Evolutionary conservation across 208 protist genomes (phyloP).

Genomic region (Vickermania ingenoplastis): DNA sequence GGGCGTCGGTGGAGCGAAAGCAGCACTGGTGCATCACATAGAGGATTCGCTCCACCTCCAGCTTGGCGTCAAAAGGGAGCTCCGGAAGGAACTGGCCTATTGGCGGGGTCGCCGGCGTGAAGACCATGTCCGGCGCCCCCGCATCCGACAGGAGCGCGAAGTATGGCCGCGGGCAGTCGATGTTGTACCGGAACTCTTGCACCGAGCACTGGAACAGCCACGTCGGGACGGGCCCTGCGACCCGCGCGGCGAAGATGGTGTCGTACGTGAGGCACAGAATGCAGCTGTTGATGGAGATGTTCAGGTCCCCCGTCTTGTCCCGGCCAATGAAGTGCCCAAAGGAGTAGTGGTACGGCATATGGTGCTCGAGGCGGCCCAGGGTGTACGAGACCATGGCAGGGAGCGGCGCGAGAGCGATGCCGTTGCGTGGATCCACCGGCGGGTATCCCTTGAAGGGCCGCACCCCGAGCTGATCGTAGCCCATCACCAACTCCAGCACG

Average conservation of each 20-base stretch:
- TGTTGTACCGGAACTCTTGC: conserved; percentile 28
- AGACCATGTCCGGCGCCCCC: conserved; percentile 28
- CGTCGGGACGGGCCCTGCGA: conserved; percentile 32
- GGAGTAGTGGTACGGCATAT: conserved; percentile 41
- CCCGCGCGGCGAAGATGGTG: conserved; percentile 38
- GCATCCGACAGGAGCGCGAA: conserved; percentile 32
- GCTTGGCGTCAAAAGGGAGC: conserved; percentile 11
- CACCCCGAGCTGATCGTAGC: neutral
- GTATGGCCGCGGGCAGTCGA: conserved; percentile 14
- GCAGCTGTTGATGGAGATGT: conserved; percentile 8
- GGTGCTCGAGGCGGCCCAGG: conserved; percentile 39
- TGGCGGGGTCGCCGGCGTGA: conserved; percentile 24
- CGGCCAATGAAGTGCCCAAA: conserved; percentile 23
- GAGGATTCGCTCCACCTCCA: conserved; percentile 23
- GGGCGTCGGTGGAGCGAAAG: conserved; percentile 25
- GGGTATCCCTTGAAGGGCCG: conserved; percentile 33
- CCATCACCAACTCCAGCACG: conserved; percentile 1
- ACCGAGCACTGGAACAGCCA: conserved; percentile 30
- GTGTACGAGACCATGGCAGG: conserved; percentile 29
- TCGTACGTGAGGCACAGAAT: conserved; percentile 50
- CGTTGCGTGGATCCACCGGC: conserved; percentile 51
- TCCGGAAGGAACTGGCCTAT: conserved; percentile 9
- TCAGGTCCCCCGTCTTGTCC: conserved; percentile 6
- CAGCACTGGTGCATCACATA: conserved; percentile 32
- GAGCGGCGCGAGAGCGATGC: conserved; percentile 34